Evolutionary conservation across 495 filamentous ascomycete species (phyloP).

Genomic region (Tetracladium marchalianum): DNA sequence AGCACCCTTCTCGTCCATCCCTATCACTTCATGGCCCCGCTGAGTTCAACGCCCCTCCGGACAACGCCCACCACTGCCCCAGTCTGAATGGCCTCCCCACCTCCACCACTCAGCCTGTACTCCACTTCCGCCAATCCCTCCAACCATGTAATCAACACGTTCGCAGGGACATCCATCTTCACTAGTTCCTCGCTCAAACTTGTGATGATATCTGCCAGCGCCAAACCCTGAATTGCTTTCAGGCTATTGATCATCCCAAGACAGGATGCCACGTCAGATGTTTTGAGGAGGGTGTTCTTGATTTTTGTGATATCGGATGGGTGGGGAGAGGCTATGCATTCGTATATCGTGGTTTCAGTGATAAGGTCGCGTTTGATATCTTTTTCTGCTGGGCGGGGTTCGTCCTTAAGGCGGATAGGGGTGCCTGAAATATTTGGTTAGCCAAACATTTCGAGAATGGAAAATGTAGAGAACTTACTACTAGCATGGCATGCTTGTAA

Average conservation of each 20-base stretch:
- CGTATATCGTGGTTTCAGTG: slow-evolving; percentile 87
- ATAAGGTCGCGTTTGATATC: slow-evolving; percentile 69
- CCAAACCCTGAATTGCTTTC: slow-evolving; percentile 79
- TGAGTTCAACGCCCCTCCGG: slow-evolving; percentile 74
- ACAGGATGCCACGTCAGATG: slow-evolving; percentile 76
- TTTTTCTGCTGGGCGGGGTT: slow-evolving; percentile 44
- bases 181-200: slow-evolving; percentile 72
- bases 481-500: slow-evolving; percentile 94
- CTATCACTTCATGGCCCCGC: slow-evolving; percentile 24
- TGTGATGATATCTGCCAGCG: slow-evolving; percentile 86
- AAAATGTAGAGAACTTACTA: slow-evolving; percentile 42
- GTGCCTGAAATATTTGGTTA: slow-evolving; percentile 32
- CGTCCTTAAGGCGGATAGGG: slow-evolving; percentile 57
- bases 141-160: slow-evolving; percentile 85
- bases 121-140: slow-evolving; percentile 89
- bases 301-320: slow-evolving; percentile 83
- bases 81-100: slow-evolving; percentile 83
- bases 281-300: slow-evolving; percentile 68
- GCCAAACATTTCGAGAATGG: not conserved
- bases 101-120: slow-evolving; percentile 80
- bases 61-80: slow-evolving; percentile 86
- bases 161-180: slow-evolving; percentile 72
- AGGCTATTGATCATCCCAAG: slow-evolving; percentile 77
- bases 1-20: not conserved
- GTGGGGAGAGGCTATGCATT: slow-evolving; percentile 93